Conservation (phyloP, 495 filamentous ascomycete species). For the Talaromyces stipitatus region DNA sequence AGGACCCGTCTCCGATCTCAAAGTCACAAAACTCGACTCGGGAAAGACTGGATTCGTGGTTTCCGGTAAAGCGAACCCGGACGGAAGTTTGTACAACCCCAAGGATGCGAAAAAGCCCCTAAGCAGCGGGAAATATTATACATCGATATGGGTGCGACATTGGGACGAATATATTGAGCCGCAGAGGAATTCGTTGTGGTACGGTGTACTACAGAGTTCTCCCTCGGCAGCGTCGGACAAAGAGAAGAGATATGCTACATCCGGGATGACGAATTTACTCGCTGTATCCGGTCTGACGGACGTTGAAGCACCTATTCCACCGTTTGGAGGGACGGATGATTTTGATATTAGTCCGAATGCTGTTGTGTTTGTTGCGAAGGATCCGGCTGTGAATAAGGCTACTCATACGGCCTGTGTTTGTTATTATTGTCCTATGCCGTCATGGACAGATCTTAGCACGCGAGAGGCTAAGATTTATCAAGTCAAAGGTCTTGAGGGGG, state of each 20-base stretch:
- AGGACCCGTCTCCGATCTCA: slow-evolving; percentile 67
- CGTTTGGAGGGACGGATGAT: slow-evolving; percentile 52
- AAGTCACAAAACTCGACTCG: slow-evolving; percentile 51
- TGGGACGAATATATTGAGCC: slow-evolving; percentile 55
- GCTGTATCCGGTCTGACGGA: slow-evolving; percentile 31
- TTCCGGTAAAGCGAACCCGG: slow-evolving; percentile 48
- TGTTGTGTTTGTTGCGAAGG: slow-evolving; percentile 79
- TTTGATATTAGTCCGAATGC: slow-evolving; percentile 49
- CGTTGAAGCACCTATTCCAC: slow-evolving; percentile 48
- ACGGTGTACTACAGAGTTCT: slow-evolving; percentile 51
- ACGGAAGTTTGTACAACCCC: slow-evolving; percentile 50
- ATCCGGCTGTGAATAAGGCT: slow-evolving; percentile 69
- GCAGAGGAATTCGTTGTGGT: slow-evolving; percentile 67
- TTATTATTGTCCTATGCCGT: slow-evolving; percentile 56
- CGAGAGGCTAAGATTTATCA: slow-evolving; percentile 29
- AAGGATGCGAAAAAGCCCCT: slow-evolving; percentile 44
- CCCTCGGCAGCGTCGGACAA: slow-evolving; percentile 28
- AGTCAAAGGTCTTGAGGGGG: slow-evolving; percentile 51
- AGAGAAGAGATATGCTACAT: slow-evolving; percentile 37
- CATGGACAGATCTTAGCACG: slow-evolving; percentile 45
- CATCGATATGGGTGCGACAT: slow-evolving; percentile 50
- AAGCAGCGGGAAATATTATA: slow-evolving; percentile 47
- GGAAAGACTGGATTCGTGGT: slow-evolving; percentile 65
- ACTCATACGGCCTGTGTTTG: slow-evolving; percentile 67
- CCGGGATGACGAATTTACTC: slow-evolving; percentile 41